A percentile compares a stretch with the other conserved stretches of the same genome.
Evolutionary conservation across 768 basidiomycete species (phyloP).

Genomic region (Agaricus subrufescens): DNA sequence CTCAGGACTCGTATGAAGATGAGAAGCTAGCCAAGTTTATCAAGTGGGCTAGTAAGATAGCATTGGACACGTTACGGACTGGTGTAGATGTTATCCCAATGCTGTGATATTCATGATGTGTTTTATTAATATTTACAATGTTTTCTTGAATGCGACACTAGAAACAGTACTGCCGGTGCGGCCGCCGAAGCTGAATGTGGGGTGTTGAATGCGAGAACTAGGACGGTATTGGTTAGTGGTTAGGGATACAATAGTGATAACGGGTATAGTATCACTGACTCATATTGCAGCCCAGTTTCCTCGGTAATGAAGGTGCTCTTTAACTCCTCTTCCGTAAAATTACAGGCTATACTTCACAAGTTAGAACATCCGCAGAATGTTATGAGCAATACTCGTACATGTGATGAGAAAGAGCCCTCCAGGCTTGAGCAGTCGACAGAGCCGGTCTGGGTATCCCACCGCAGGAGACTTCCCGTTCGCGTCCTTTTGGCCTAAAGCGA

Average conservation of each 20-base stretch:
- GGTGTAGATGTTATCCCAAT: constrained; percentile 51
- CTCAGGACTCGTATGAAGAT: constrained; percentile 24
- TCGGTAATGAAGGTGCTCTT: constrained; percentile 43
- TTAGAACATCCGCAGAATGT: neutral
- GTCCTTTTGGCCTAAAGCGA: constrained; percentile 64
- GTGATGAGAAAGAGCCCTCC: constrained; percentile 76
- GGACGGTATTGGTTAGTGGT: neutral
- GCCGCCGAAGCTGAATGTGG: constrained; percentile 76
- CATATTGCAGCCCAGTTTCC: constrained; percentile 51
- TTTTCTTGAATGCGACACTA: constrained; percentile 65
- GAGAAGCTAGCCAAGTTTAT: constrained; percentile 38
- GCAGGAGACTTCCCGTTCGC: constrained; percentile 47
- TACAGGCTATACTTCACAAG: constrained; percentile 50
- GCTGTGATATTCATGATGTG: constrained; percentile 15
- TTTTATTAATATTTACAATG: constrained; percentile 8
- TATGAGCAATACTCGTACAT: constrained; percentile 40
- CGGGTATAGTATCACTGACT: constrained; percentile 39
- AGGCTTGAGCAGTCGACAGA: constrained; percentile 52
- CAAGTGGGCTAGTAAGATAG: constrained; percentile 64
- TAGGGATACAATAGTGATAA: neutral
- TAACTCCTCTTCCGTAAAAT: constrained; percentile 80
- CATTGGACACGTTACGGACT: constrained; percentile 63
- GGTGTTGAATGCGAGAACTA: constrained; percentile 72
- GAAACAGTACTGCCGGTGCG: constrained; percentile 64
- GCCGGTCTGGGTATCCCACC: constrained; percentile 54